phyloP scores from a whole-genome alignment of 257 asterid genomes.

The Fraxinus quadrangulata region DNA sequence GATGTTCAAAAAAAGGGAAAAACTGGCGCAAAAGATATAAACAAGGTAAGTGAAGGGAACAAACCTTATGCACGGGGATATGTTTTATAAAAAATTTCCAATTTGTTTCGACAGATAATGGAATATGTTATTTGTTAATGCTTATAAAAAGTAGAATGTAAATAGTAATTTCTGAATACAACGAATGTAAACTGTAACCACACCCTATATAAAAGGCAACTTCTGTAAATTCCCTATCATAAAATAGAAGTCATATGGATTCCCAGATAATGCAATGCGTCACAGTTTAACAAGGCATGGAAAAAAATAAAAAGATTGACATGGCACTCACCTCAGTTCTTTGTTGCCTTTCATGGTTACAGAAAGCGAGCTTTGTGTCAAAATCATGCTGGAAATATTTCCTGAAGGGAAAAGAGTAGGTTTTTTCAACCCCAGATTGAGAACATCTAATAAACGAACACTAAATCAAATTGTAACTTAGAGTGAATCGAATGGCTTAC shows the following conservation, averaged over 20 bases:
- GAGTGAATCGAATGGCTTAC: not conserved
- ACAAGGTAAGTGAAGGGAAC: not conserved
- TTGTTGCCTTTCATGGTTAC: slow-evolving; percentile 87
- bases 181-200: not conserved
- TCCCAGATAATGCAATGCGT: not conserved
- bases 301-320: not conserved
- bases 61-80: not conserved
- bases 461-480: not conserved
- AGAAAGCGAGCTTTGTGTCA: slow-evolving; percentile 84
- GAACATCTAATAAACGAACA: not conserved
- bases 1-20: no score
- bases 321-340: slow-evolving; percentile 65
- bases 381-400: slow-evolving; percentile 85
- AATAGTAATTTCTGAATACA: not conserved
- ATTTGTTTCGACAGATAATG: not conserved
- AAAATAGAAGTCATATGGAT: not conserved
- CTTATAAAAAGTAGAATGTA: not conserved
- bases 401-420: slow-evolving; percentile 41
- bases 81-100: not conserved
- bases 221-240: not conserved
- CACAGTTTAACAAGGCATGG: not conserved
- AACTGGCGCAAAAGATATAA: no score
- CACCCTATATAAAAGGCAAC: not conserved
- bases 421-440: not conserved
- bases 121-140: not conserved